Evolutionary conservation across 2,329 filamentous ascomycete species (phyloP).

Genomic region (Penicillium sp.): DNA sequence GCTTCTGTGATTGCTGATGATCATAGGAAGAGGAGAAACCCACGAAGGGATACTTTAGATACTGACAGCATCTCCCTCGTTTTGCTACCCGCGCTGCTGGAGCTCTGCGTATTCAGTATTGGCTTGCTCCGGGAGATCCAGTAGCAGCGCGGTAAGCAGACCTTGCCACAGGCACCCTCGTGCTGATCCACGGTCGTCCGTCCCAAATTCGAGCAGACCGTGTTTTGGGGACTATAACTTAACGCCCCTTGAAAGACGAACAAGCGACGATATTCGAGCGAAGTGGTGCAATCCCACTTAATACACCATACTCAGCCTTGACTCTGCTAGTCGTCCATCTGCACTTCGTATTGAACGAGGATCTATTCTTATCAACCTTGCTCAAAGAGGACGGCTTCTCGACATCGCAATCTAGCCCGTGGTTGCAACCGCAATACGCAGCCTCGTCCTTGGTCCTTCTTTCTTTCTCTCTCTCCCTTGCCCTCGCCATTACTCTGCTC

Average conservation of each 20-base stretch:
- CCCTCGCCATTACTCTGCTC: not conserved
- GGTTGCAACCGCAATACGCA: not conserved
- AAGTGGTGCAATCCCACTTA: not conserved
- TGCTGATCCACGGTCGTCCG: conserved; percentile 1
- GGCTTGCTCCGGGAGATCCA: no score
- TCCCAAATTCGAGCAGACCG: conserved; percentile 1
- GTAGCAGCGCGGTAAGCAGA: not conserved
- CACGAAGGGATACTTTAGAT: not conserved
- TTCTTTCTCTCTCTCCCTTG: not conserved
- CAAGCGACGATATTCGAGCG: not conserved
- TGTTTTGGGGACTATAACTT: not conserved
- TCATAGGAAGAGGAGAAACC: not conserved
- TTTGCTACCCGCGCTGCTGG: no score
- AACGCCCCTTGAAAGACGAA: not conserved
- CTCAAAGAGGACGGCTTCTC: not conserved
- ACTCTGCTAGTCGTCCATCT: not conserved
- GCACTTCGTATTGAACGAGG: not conserved
- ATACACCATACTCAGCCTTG: not conserved
- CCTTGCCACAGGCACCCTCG: conserved; percentile 5
- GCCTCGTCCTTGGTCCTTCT: not conserved
- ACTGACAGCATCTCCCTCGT: no score
- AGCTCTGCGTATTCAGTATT: no score
- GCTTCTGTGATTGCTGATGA: not conserved
- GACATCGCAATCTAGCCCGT: not conserved
- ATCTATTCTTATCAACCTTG: not conserved